Base-by-base conservation (phyloP, 331 rosid species). In the Erythrophleum ivorense region DNA sequence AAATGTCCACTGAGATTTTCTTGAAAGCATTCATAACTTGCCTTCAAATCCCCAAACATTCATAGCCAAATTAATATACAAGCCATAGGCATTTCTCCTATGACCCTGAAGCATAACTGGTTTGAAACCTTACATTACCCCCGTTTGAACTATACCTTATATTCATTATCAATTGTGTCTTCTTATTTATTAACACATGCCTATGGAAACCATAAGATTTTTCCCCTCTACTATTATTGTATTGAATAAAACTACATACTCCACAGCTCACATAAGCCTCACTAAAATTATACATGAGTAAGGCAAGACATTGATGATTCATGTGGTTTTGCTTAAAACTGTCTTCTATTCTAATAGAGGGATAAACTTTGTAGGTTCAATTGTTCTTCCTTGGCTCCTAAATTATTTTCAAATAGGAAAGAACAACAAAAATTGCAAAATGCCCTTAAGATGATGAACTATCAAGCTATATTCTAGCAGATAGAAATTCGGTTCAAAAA, bases 111-210 rank as follows among this genome's bases (percentile, higher is more conserved):
- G 75, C 40, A 52, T 24, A 67, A 80, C 67, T 11, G 75, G 43
- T 75, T 43, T 81, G 53, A 80, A 80, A 52, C 5, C 63, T 43
- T 52, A 50, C 38, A 63, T 50, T 67, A 73, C 72, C 74, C 4
- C 19, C n/a, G 63, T 50, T 71, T 46, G 13, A 71, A 46, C 75
- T 48, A 9, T 48, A 48, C 52, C 9, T 10, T 11, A 48, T 48
- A 48, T 48, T 48, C 52, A 43, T 43, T 36, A 43, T 43, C 9
- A 43, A 43, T 5, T 5, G 48, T 6, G 1, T 43, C 48, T 43
- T 43, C 9, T 43, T 7, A 43, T 24, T 43, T 43, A 43, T 43
- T 7, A 43, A 43, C 48, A 24, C 29, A 24, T 24, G 0, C 0
- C 29, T 24, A 24, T 24, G 29, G 29, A 24, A 24, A 24, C 29